phyloP scores from a whole-genome alignment of 768 basidiomycete genomes.

The Lepiota venenata region DNA sequence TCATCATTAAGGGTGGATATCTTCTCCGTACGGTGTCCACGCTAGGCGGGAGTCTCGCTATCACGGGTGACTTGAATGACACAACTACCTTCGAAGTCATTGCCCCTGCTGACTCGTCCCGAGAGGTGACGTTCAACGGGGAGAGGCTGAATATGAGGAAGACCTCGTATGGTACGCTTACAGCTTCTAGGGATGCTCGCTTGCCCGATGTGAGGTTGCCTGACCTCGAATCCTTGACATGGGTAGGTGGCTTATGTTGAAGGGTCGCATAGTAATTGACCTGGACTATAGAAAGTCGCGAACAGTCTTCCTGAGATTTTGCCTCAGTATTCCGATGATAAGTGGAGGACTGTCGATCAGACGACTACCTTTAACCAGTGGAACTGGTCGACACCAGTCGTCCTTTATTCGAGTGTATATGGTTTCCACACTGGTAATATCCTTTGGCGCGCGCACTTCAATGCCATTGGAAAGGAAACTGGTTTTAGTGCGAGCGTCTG shows the following conservation, averaged over 20 bases:
- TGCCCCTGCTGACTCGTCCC: slow-evolving; percentile 36
- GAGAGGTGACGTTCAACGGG: slow-evolving; percentile 41
- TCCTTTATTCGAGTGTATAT: slow-evolving; percentile 47
- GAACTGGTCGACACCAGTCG: slow-evolving; percentile 32
- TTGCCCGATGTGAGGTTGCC: slow-evolving; percentile 34
- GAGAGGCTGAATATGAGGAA: slow-evolving; percentile 25
- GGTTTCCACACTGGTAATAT: slow-evolving; percentile 51
- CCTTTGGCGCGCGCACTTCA: slow-evolving; percentile 50
- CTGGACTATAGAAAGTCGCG: slow-evolving; percentile 31
- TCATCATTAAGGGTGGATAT: slow-evolving; percentile 48
- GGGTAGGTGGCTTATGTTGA: slow-evolving; percentile 24
- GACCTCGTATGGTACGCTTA: slow-evolving; percentile 41
- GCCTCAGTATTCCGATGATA: slow-evolving; percentile 34
- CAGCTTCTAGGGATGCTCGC: slow-evolving; percentile 23
- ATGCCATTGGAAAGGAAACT: slow-evolving; percentile 40
- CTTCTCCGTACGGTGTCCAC: slow-evolving; percentile 37
- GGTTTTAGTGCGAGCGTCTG: slow-evolving; percentile 36
- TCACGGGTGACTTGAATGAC: slow-evolving; percentile 41
- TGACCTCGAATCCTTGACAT: slow-evolving; percentile 28
- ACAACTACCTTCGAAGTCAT: slow-evolving; percentile 45
- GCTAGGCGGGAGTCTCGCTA: slow-evolving; percentile 32
- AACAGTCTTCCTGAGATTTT: slow-evolving; percentile 41
- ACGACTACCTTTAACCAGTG: slow-evolving; percentile 40
- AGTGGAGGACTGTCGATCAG: slow-evolving; percentile 41
- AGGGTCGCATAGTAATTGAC: not conserved